Percentiles rank a stretch among this genome's conserved stretches.
Evolutionary conservation across 768 basidiomycete species (phyloP).

Genomic region (Podaxis mareebaensis): DNA sequence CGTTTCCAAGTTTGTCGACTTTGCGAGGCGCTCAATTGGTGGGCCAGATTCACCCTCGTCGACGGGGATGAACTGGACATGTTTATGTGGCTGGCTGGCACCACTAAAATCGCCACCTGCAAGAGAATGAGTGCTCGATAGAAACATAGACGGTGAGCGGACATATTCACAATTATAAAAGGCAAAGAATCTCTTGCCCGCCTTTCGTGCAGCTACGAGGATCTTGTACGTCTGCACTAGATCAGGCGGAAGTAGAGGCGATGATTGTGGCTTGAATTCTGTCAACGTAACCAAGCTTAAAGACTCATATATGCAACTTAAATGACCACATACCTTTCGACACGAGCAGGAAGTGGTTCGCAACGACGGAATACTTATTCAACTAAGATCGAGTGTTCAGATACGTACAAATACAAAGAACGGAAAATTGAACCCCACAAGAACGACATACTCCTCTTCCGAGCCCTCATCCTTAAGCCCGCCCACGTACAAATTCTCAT

Average conservation of each 20-base stretch:
- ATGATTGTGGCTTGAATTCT: constrained; percentile 79
- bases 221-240: constrained; percentile 77
- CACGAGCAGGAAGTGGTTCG: constrained; percentile 83
- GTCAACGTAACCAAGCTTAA: constrained; percentile 7
- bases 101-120: constrained; percentile 77
- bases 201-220: constrained; percentile 64
- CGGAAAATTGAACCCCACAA: constrained; percentile 49
- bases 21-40: constrained; percentile 76
- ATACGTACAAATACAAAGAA: neutral
- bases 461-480: constrained; percentile 66
- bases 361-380: constrained; percentile 85
- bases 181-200: constrained; percentile 63
- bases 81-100: constrained; percentile 90
- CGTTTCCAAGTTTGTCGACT: constrained; percentile 54
- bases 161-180: constrained; percentile 84
- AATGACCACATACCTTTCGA: constrained; percentile 65
- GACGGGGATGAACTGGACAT: constrained; percentile 81
- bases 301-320: neutral
- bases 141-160: neutral
- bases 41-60: constrained; percentile 56
- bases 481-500: constrained; percentile 71
- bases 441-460: constrained; percentile 59
- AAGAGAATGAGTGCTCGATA: neutral
- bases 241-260: constrained; percentile 78
- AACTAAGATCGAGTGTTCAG: constrained; percentile 45